Conservation (phyloP, 2,329 filamentous ascomycete species). For the Pseudohalonectria lignicola region DNA sequence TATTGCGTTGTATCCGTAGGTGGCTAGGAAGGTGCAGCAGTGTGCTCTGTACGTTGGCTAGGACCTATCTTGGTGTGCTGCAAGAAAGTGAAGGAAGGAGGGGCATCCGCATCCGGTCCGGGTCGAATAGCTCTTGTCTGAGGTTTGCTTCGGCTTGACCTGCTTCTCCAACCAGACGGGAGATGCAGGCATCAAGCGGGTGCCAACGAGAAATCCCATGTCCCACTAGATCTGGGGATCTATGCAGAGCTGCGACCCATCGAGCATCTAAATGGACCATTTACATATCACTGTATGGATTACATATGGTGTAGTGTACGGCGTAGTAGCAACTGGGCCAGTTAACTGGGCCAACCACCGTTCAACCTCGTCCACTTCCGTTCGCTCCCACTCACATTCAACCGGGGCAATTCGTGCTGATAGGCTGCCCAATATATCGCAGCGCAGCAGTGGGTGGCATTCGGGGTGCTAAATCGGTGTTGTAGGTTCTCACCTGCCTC, state of each 20-base stretch:
- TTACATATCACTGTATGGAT: no score
- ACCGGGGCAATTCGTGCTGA: no score
- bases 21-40: background rate
- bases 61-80: background rate
- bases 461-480: background rate
- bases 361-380: no score
- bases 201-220: background rate
- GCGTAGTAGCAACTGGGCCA: no score
- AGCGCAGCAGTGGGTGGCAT: background rate
- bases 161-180: no score
- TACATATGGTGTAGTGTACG: no score
- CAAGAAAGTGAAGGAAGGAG: constrained; percentile 4
- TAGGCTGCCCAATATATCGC: no score
- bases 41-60: background rate
- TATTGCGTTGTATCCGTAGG: background rate
- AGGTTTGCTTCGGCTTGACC: constrained; percentile 26
- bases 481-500: no score
- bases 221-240: background rate
- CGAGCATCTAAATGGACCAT: no score
- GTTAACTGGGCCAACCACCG: no score
- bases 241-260: background rate
- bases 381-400: no score
- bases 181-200: no score
- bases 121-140: constrained; percentile 19
- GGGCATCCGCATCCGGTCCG: constrained; percentile 9